Evolutionary conservation across 495 filamentous ascomycete genomes (phyloP), one percentile per base, ranked within the genome.

Genomic region (Bombardia bombarda): DNA sequence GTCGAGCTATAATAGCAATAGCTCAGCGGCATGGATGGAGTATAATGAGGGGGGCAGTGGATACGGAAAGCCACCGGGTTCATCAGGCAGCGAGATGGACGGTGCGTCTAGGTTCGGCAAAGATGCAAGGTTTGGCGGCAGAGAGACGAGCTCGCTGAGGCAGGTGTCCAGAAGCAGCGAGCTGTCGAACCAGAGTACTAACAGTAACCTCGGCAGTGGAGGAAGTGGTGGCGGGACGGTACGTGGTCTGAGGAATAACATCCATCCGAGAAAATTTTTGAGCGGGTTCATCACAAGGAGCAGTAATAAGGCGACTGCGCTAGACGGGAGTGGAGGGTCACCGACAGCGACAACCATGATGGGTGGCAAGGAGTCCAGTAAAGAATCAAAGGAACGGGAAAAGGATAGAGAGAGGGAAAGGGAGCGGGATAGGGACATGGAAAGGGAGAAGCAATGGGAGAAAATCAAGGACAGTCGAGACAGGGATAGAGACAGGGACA

Each of bases 41-140:
- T n/a, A n/a, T 3, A 50, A 47, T 25, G 67, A 69, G n/a, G 43
- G 24, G 10, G 63, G 53, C n/a, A n/a, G n/a, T n/a, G n/a, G n/a
- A n/a, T n/a, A n/a, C n/a, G n/a, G n/a, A n/a, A n/a, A n/a, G 6
- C 59, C 65, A 26, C 69, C 61, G n/a, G 67, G 58, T 17, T 70
- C 60, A 17, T 72, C 74, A 4, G 67, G 65, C 2, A 70, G 73
- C 58, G 53, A 80, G 58, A 30, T 67, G 65, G 58, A 75, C 58
- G 51, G 63, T n/a, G n/a, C n/a, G n/a, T n/a, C n/a, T n/a, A n/a
- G n/a, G n/a, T n/a, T n/a, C n/a, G 30, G 49, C 69, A 63, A 50
- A 7, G 22, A 26, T 13, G 38, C 21, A n/a, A 24, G 57, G 56
- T 40, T 71, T 58, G 32, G 70, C 60, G 44, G 67, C 50, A 41